Evolutionary conservation across 139 green algal species (phyloP).

Genomic region (Pleodorina starrii): DNA sequence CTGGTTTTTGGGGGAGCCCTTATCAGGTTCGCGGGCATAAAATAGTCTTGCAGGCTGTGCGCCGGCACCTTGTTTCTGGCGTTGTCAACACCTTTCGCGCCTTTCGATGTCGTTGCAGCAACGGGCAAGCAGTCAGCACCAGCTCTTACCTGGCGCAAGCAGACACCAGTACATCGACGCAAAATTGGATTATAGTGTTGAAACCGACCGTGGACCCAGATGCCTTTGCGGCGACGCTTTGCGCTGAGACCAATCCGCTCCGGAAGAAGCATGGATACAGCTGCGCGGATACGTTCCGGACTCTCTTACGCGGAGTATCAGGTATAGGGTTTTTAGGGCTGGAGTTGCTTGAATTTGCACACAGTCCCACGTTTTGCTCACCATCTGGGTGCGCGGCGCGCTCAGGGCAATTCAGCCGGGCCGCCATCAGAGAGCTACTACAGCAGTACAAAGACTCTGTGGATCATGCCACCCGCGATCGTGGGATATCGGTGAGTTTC

Average conservation of each 20-base stretch:
- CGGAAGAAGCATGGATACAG: not conserved
- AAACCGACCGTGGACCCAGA: not conserved
- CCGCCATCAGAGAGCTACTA: slow-evolving; percentile 36
- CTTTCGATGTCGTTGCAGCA: not conserved
- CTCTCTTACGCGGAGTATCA: not conserved
- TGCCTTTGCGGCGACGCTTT: not conserved
- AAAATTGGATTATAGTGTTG: slow-evolving; percentile 24
- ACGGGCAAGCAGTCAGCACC: not conserved
- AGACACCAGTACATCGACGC: not conserved
- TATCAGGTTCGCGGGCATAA: not conserved
- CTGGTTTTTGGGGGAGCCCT: not conserved
- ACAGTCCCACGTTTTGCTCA: no score
- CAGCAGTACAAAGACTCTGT: slow-evolving; percentile 45
- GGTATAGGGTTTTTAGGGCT: not conserved
- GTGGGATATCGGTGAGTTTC: slow-evolving; percentile 6
- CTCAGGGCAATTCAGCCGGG: slow-evolving; percentile 45
- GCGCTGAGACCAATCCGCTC: not conserved
- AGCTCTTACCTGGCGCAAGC: not conserved
- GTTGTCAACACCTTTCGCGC: not conserved
- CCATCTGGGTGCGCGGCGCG: no score
- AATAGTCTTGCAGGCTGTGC: not conserved
- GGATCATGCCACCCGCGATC: slow-evolving; percentile 41
- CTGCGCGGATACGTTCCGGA: not conserved
- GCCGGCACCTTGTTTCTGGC: not conserved
- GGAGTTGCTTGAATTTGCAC: no score